Percentiles rank a stretch among this genome's conserved stretches.
Evolutionary conservation across 495 filamentous ascomycete genomes (phyloP).

Genomic region (Collariella sp.): DNA sequence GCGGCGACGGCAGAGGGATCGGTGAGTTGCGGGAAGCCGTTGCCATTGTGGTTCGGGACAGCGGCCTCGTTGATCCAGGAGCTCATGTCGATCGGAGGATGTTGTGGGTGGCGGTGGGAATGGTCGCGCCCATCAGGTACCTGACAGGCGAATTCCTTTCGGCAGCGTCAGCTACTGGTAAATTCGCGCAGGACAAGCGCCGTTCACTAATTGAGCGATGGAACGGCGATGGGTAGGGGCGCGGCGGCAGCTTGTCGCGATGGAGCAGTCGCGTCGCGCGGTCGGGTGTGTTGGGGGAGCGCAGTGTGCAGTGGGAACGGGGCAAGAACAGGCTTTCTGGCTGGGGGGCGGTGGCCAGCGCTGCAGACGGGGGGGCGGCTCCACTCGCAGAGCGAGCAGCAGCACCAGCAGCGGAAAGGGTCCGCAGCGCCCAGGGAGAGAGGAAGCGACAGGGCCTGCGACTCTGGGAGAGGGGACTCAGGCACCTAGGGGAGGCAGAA

Average conservation of each 20-base stretch:
- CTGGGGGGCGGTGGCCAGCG: slow-evolving; percentile 15
- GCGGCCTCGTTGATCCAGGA: slow-evolving; percentile 75
- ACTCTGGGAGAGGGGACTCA: no score
- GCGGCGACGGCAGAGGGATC: slow-evolving; percentile 43
- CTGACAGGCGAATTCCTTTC: slow-evolving; percentile 40
- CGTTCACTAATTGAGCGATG: slow-evolving; percentile 26
- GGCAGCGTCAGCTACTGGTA: slow-evolving; percentile 41
- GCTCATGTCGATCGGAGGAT: slow-evolving; percentile 51
- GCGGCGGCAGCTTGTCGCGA: slow-evolving; percentile 41
- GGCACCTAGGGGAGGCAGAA: background rate
- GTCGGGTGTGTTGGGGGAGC: slow-evolving; percentile 24
- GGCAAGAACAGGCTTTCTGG: slow-evolving; percentile 26
- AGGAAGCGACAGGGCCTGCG: no score
- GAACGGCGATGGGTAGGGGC: slow-evolving; percentile 34
- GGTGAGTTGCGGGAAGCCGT: slow-evolving; percentile 58
- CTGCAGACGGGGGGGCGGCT: slow-evolving; percentile 15
- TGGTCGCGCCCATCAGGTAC: slow-evolving; percentile 43
- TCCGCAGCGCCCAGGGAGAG: background rate
- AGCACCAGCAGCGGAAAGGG: background rate
- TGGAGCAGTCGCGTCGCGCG: slow-evolving; percentile 48
- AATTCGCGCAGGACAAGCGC: slow-evolving; percentile 22
- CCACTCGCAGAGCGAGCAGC: slow-evolving; percentile 14
- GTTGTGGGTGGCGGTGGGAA: slow-evolving; percentile 23
- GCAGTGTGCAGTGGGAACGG: slow-evolving; percentile 27
- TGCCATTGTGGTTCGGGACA: slow-evolving; percentile 68